Percentiles rank a stretch among this genome's conserved stretches.
phyloP scores from a whole-genome alignment of 106 monocot genomes.

The Dendrobium officinale region DNA sequence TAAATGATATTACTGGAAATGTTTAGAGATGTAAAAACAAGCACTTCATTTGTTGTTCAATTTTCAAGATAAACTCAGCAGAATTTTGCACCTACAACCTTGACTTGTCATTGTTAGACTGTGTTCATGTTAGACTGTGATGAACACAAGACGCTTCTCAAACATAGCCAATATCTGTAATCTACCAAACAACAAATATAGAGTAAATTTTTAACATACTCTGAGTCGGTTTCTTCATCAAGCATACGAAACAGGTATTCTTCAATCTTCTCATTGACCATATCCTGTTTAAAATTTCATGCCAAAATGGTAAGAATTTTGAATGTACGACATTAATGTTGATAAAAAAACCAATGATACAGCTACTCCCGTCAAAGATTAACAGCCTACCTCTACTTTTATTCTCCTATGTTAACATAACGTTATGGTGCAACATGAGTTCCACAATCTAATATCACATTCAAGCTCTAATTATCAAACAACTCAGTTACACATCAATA shows the following conservation, averaged over 20 bases:
- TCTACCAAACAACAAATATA: background rate
- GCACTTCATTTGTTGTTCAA: background rate
- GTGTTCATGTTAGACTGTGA: background rate
- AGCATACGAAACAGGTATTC: slow-evolving; percentile 90
- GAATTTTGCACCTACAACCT: background rate
- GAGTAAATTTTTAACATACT: slow-evolving; percentile 35
- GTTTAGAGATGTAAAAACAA: background rate
- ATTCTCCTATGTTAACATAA: background rate
- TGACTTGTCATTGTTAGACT: background rate
- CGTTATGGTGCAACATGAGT: background rate
- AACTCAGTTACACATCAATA: background rate
- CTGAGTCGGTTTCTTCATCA: slow-evolving; percentile 97
- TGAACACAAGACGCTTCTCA: background rate
- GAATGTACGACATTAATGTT: background rate
- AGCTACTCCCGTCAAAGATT: background rate
- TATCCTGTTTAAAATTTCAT: slow-evolving; percentile 39
- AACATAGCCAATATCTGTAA: background rate
- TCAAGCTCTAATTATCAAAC: background rate
- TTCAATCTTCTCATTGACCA: slow-evolving; percentile 83
- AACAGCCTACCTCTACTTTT: background rate
- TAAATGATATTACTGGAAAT: background rate
- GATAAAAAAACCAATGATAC: background rate
- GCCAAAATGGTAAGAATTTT: background rate
- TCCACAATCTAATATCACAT: background rate
- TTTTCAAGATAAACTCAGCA: background rate